Percentiles rank a stretch among this genome's conserved stretches.
Evolutionary conservation across 257 asterid genomes (phyloP).

Genomic region (Fraxinus excelsior): DNA sequence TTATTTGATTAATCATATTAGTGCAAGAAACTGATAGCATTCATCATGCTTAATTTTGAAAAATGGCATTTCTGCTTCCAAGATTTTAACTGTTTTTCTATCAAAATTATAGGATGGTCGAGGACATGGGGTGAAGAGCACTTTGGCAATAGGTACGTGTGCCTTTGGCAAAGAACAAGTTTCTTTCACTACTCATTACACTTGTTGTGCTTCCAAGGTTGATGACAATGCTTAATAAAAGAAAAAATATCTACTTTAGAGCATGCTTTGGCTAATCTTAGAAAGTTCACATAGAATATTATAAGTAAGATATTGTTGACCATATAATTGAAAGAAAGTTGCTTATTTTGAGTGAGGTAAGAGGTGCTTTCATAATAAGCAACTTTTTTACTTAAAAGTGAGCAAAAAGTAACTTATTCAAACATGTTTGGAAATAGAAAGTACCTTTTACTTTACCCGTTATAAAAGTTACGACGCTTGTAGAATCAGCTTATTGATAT

Average conservation of each 20-base stretch:
- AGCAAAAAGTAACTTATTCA: background rate
- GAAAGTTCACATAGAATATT: too few species aligned
- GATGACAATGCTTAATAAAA: background rate
- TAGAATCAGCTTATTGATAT: background rate
- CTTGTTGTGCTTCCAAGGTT: background rate
- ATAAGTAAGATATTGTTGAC: background rate
- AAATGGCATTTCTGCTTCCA: background rate
- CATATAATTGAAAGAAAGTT: background rate
- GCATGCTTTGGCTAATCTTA: background rate
- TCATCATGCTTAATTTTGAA: too few species aligned
- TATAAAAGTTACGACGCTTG: background rate
- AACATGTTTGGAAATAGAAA: background rate
- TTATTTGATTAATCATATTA: background rate
- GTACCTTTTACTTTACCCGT: background rate
- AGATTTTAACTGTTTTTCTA: background rate
- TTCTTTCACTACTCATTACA: background rate
- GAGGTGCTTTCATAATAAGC: background rate
- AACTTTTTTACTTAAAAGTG: background rate
- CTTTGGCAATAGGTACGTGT: conserved; percentile 88
- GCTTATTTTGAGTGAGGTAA: background rate
- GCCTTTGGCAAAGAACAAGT: conserved; percentile 9
- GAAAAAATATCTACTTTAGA: background rate
- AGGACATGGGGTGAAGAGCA: conserved; percentile 99
- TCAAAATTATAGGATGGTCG: conserved; percentile 76
- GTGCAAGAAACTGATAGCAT: background rate